Percentiles rank a stretch among this genome's conserved stretches.
Conservation (phyloP, 108 stramenopile species). For the Chaetoceros tenuissimus region DNA sequence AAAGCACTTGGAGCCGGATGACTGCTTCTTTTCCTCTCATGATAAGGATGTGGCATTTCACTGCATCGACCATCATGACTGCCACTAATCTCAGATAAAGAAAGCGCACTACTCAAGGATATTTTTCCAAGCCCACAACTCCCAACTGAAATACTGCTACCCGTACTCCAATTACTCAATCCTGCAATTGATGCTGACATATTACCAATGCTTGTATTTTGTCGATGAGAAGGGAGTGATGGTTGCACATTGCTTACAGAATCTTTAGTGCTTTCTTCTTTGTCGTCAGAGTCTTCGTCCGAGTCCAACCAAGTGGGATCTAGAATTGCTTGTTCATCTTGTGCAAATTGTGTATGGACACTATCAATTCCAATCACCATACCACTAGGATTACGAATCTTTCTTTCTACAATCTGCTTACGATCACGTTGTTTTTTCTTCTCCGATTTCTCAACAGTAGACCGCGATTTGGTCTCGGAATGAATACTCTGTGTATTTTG, state of each 20-base stretch:
- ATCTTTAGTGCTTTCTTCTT: background rate
- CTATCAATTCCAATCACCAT: too few relatives aligned
- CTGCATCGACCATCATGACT: too few relatives aligned
- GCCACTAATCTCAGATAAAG: background rate
- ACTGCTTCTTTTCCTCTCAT: too few relatives aligned
- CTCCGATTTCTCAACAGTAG: background rate
- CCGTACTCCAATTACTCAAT: background rate
- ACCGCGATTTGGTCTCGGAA: too few relatives aligned
- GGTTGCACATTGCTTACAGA: too few relatives aligned
- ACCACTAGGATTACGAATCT: background rate
- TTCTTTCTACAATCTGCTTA: background rate
- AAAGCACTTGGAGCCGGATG: background rate
- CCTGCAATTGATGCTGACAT: background rate
- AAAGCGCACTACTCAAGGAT: background rate
- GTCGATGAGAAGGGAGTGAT: background rate
- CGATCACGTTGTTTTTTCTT: background rate
- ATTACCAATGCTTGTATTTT: background rate
- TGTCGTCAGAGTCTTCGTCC: background rate
- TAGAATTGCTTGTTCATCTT: background rate
- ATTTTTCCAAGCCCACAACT: background rate
- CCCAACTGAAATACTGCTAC: background rate
- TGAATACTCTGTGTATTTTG: too few relatives aligned
- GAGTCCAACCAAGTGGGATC: background rate
- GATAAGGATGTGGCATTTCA: too few relatives aligned
- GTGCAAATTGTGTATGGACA: background rate